Conservation (phyloP, 1,139 yeast species). For the Lizanozyma gosingica region DNA sequence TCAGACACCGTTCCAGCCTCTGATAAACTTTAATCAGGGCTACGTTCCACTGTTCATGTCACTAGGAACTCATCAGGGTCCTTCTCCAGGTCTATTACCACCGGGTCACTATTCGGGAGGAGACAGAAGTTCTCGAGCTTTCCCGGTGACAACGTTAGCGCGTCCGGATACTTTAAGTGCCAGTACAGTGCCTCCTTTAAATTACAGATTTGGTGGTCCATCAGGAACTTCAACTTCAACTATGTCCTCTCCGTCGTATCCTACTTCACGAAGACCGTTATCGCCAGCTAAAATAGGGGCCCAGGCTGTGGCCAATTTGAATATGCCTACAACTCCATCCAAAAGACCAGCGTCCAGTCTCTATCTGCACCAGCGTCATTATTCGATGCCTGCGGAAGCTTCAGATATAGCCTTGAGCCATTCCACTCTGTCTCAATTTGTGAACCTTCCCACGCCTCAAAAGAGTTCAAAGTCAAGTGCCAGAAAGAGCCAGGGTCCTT, state of each 20-base stretch:
- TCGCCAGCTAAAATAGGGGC: conserved; percentile 74
- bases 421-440: too few species aligned
- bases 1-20: not conserved
- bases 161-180: conserved; percentile 7
- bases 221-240: conserved; percentile 10
- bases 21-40: not conserved
- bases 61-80: not conserved
- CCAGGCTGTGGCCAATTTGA: conserved; percentile 53
- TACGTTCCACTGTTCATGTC: not conserved
- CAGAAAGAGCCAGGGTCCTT: conserved; percentile 2
- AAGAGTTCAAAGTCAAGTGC: conserved; percentile 1
- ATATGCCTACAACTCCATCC: conserved; percentile 25
- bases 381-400: conserved; percentile 32
- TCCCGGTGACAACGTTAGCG: not conserved
- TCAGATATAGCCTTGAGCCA: too few species aligned
- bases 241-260: conserved; percentile 1
- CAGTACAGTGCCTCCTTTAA: conserved; percentile 26
- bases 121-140: not conserved
- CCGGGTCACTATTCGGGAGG: not conserved
- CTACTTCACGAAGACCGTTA: conserved; percentile 32
- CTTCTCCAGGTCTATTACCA: not conserved
- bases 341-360: conserved; percentile 11
- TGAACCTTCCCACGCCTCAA: too few species aligned
- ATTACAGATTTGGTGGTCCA: conserved; percentile 35
- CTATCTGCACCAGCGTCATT: conserved; percentile 32